phyloP scores from a whole-genome alignment of 805 yeast species.

The Pichia eremophila region DNA sequence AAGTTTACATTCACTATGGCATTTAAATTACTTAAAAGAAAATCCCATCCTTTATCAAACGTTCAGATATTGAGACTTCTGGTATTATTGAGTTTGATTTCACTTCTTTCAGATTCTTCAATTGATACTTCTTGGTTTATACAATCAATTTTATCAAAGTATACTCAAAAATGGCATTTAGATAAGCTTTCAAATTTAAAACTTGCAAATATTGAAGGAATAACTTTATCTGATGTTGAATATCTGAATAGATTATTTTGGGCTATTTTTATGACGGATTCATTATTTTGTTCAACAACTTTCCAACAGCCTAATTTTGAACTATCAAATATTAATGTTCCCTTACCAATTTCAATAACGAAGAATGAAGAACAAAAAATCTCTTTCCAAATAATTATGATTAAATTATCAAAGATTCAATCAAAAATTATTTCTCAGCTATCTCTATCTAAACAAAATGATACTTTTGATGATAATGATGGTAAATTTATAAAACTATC shows the following conservation, averaged over 20 bases:
- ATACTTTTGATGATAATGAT: not conserved
- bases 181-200: slow-evolving; percentile 29
- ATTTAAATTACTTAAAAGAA: slow-evolving; percentile 26
- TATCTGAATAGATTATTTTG: slow-evolving; percentile 31
- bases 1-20: slow-evolving; percentile 44
- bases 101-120: not conserved
- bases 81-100: slow-evolving; percentile 2
- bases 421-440: slow-evolving; percentile 30
- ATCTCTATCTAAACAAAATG: not conserved
- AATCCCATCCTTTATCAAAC: not conserved
- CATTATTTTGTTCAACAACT: slow-evolving; percentile 19
- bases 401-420: slow-evolving; percentile 36
- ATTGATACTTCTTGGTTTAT: slow-evolving; percentile 12
- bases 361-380: slow-evolving; percentile 36
- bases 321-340: slow-evolving; percentile 22
- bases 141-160: slow-evolving; percentile 47
- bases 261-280: slow-evolving; percentile 22
- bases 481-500: slow-evolving; percentile 24
- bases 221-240: slow-evolving; percentile 30
- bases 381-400: slow-evolving; percentile 27
- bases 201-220: not conserved
- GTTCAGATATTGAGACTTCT: slow-evolving; percentile 3
- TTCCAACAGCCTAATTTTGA: slow-evolving; percentile 22
- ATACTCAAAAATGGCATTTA: slow-evolving; percentile 34
- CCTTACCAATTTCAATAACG: slow-evolving; percentile 25